Base-by-base conservation (phyloP, 306 rosid species). In the Elaeagnus macrophylla region DNA sequence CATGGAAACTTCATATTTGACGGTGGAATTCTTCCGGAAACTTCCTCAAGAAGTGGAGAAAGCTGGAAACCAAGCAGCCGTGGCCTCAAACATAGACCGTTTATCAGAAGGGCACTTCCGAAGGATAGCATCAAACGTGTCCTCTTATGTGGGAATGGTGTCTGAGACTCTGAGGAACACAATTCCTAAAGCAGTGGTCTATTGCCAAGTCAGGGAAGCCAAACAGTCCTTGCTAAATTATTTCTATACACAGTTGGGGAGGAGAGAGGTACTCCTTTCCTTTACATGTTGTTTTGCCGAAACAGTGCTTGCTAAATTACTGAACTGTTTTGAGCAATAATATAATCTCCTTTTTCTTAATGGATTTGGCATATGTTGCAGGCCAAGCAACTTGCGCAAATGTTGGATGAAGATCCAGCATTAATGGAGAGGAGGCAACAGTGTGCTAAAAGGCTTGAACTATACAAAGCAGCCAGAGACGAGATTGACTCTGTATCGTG, bases 171-270 rank as follows among this genome's bases (percentile, higher is more conserved):
- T 91, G 56, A 84, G 75, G 69, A 84, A 67, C 69, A 82, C 88
- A 9, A 80, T 91, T 70, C 99, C 99, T 0, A 91, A 91, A 71
- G 99, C 99, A 12, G 99, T 91, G 56, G 99, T 91, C 57, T 81
- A 71, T 79, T 91, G 99, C 72, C 96, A 91, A 64, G 99, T 91
- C 65, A 75, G 65, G 66, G 83, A 91, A 71, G 99, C 99, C 58
- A 91, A 80, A 65, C 86, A 53, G 54, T 80, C 96, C 0, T 59
- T 91, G 84, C 89, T 91, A 41, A 77, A 78, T 72, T 69, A 65
- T 72, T 91, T 91, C 81, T 84, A 84, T 67, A 73, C 70, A 39
- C 95, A 78, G 39, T 67, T 87, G 19, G 99, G 96, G 50, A 87
- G 73, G 82, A 91, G 75, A 73, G 95, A 87, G 99, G 99, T 91